Evolutionary conservation across 2,329 filamentous ascomycete species (phyloP), one percentile per base, ranked within the genome.

Genomic region (Volutella citrinella): DNA sequence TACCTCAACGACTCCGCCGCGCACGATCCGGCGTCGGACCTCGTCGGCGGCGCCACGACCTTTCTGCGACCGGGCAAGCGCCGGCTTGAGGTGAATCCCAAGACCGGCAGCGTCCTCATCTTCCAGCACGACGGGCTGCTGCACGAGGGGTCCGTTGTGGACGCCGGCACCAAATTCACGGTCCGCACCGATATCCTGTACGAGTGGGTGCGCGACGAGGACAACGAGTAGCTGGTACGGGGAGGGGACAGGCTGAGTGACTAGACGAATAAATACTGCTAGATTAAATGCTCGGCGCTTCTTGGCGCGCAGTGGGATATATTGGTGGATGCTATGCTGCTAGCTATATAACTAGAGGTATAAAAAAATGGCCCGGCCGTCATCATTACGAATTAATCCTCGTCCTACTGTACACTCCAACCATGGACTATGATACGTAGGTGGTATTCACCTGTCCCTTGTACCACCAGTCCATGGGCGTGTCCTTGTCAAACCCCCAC

Each of bases 161-260:
- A 55, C 8, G 48, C 53, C 11, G 76, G 77, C 0, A 58, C 58
- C 5, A 81, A 81, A 61, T 78, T 74, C 46, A 76, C 72, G 6
- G 65, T 79, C 57, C 60, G 75, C 40, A 73, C 68, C 11, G 75
- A 79, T 46, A 63, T 80, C 29, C 56, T 78, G 56, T 77, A 75
- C 41, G 52, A 64, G 38, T 60, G 49, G 51, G 48, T 52, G 15
- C 21, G 31, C 5, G 40, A 54, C 16, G 21, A 21, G 10, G n/a
- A n/a, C n/a, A n/a, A n/a, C n/a, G n/a, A n/a, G n/a, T n/a, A n/a
- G n/a, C n/a, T n/a, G n/a, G n/a, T n/a, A n/a, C n/a, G n/a, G n/a
- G n/a, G n/a, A n/a, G n/a, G n/a, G n/a, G n/a, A n/a, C n/a, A n/a
- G n/a, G n/a, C n/a, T n/a, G n/a, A n/a, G n/a, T n/a, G n/a, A n/a